A percentile compares a stretch with the other conserved stretches of the same genome.
These are phyloP conservation scores for Salix brachista DNA, from an alignment of 345 rosid genomes.

Conservation along the genomic window DNA sequence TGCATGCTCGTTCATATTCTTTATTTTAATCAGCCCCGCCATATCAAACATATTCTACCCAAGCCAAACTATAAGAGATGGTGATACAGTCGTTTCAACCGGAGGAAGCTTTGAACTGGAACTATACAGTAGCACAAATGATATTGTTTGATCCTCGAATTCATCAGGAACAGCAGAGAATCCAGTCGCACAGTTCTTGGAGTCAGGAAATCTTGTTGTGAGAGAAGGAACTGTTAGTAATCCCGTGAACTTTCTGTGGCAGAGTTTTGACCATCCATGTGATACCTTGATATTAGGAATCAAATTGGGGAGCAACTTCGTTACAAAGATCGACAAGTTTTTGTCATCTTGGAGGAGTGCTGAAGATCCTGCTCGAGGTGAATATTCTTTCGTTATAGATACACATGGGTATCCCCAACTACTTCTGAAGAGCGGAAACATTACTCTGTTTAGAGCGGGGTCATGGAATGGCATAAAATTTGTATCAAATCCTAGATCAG, in stretches of 20 bases:
- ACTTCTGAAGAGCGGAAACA: neutral
- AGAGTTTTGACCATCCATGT: too few species aligned
- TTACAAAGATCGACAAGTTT: too few species aligned
- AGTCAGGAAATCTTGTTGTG: constrained; percentile 15
- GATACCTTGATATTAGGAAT: too few species aligned
- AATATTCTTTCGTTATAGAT: constrained; percentile 5
- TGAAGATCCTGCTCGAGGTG: constrained; percentile 17
- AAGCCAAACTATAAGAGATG: constrained; percentile 12
- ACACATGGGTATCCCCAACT: constrained; percentile 23
- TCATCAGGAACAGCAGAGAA: neutral
- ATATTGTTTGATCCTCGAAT: neutral
- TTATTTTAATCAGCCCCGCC: too few species aligned
- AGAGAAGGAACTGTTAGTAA: neutral
- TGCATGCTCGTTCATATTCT: neutral
- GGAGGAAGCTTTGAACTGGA: constrained; percentile 22
- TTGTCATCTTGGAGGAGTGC: constrained; percentile 12
- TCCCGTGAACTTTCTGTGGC: too few species aligned
- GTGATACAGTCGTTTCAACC: constrained; percentile 10
- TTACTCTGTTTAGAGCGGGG: neutral
- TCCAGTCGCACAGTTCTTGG: constrained; percentile 2
- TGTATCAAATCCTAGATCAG: neutral
- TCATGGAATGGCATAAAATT: constrained; percentile 22
- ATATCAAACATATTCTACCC: constrained; percentile 14
- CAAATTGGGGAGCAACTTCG: too few species aligned
- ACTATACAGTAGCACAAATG: neutral